phyloP scores from a whole-genome alignment of 768 basidiomycete species.

The Leccinum disarticulatum region DNA sequence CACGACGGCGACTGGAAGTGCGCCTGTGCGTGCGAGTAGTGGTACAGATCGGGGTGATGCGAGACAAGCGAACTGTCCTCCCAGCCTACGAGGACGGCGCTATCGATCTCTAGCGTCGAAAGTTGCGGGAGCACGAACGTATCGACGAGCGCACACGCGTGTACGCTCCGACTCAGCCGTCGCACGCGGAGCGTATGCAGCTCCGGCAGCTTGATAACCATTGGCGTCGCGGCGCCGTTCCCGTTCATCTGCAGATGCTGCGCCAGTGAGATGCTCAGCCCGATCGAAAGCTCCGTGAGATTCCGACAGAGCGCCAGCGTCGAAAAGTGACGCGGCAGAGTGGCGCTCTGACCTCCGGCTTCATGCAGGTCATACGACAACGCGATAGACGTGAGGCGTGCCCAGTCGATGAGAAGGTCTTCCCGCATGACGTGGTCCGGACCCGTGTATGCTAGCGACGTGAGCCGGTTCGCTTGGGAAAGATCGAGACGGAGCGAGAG shows the following conservation, averaged over 20 bases:
- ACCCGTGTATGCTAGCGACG: conserved; percentile 24
- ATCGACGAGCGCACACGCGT: conserved; percentile 20
- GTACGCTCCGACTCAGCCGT: conserved; percentile 18
- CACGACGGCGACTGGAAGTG: conserved; percentile 15
- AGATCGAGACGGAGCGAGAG: conserved; percentile 25
- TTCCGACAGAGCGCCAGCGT: conserved; percentile 16
- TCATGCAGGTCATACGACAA: conserved; percentile 27
- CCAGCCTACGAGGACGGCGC: conserved; percentile 22
- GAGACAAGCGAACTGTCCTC: not conserved
- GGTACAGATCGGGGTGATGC: conserved; percentile 11
- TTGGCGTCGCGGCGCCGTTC: not conserved
- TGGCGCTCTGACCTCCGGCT: conserved; percentile 24
- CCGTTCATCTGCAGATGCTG: conserved; percentile 17
- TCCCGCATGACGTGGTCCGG: conserved; percentile 24
- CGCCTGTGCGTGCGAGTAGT: not conserved
- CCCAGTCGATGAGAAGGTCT: conserved; percentile 24
- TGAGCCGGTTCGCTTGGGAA: conserved; percentile 15
- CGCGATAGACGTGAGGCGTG: conserved; percentile 24
- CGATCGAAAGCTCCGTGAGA: conserved; percentile 25
- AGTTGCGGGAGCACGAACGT: conserved; percentile 24
- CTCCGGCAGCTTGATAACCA: conserved; percentile 17
- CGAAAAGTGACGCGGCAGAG: conserved; percentile 22
- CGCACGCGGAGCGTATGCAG: conserved; percentile 26
- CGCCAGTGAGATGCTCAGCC: conserved; percentile 12
- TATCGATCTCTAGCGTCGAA: conserved; percentile 21